A percentile compares a stretch with the other conserved stretches of the same genome.
Conservation (phyloP, 2,329 filamentous ascomycete genomes). For the Nothopassalora personata region DNA sequence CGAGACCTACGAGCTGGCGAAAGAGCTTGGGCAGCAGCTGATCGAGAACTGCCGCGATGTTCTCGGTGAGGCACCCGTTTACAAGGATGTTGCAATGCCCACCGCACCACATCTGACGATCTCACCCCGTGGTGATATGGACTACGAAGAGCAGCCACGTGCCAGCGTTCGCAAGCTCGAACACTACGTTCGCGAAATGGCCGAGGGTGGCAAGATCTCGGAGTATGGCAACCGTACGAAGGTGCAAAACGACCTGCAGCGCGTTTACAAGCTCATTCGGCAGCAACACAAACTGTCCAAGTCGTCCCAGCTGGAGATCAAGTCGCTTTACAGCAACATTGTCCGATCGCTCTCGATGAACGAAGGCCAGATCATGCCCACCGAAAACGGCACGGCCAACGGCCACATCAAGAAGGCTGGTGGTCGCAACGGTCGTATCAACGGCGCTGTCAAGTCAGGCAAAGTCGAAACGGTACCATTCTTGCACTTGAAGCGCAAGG, state of each 20-base stretch:
- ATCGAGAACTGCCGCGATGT: slow-evolving; percentile 98
- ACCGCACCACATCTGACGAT: slow-evolving; percentile 91
- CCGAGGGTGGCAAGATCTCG: slow-evolving; percentile 94
- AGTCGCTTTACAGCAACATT: slow-evolving; percentile 88
- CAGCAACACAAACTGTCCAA: slow-evolving; percentile 98
- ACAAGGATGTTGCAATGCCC: slow-evolving; percentile 91
- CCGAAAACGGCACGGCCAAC: slow-evolving; percentile 67
- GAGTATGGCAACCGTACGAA: slow-evolving; percentile 98
- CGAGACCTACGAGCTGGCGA: slow-evolving; percentile 96
- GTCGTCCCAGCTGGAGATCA: slow-evolving; percentile 92
- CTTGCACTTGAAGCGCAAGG: slow-evolving; percentile 91
- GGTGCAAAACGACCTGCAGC: slow-evolving; percentile 90
- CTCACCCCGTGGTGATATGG: slow-evolving; percentile 84
- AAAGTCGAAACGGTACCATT: slow-evolving; percentile 98
- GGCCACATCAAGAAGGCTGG: slow-evolving; percentile 58
- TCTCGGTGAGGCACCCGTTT: slow-evolving; percentile 73
- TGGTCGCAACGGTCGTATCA: slow-evolving; percentile 45
- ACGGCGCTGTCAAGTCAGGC: slow-evolving; percentile 60
- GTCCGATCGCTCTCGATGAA: slow-evolving; percentile 95
- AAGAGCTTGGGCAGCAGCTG: slow-evolving; percentile 85
- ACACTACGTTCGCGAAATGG: slow-evolving; percentile 98
- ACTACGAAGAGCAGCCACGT: slow-evolving; percentile 81
- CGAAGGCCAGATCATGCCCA: slow-evolving; percentile 91
- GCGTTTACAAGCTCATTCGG: slow-evolving; percentile 97
- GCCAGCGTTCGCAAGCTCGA: slow-evolving; percentile 92